phyloP scores from a whole-genome alignment of 2,329 filamentous ascomycete species.

The Epichloe sp. region DNA sequence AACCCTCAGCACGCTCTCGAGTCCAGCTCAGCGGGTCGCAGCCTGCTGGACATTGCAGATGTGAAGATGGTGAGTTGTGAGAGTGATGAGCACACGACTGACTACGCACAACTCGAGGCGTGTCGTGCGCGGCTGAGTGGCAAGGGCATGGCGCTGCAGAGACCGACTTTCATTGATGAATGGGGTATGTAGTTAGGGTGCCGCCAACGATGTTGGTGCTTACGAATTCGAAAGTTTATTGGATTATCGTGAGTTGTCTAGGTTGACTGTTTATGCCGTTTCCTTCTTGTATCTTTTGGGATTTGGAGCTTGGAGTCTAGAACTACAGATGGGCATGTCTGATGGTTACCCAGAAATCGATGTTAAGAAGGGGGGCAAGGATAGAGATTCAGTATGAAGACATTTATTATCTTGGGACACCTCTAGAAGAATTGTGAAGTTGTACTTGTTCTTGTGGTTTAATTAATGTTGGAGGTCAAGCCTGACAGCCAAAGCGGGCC shows the following conservation, averaged over 20 bases:
- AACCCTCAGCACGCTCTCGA: no score
- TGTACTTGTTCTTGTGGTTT: no score
- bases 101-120: conserved; percentile 31
- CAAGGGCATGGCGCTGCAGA: conserved; percentile 21
- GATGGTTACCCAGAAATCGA: no score
- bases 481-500: not conserved
- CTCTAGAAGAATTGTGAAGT: no score
- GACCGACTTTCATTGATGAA: conserved; percentile 26
- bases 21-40: conserved; percentile 8
- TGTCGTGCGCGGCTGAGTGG: conserved; percentile 33
- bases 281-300: no score
- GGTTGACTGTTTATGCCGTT: not conserved
- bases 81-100: conserved; percentile 16
- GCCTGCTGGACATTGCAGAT: conserved; percentile 34
- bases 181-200: conserved; percentile 18
- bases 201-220: not conserved
- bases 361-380: no score
- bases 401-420: no score
- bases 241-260: not conserved
- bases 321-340: no score
- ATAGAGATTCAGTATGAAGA: no score
- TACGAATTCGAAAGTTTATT: not conserved
- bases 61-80: conserved; percentile 19
- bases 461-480: no score
- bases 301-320: no score